Percentiles rank a stretch among this genome's conserved stretches.
phyloP scores from a whole-genome alignment of 2,329 filamentous ascomycete species.

The Aspergillus fumigatiaffinis region DNA sequence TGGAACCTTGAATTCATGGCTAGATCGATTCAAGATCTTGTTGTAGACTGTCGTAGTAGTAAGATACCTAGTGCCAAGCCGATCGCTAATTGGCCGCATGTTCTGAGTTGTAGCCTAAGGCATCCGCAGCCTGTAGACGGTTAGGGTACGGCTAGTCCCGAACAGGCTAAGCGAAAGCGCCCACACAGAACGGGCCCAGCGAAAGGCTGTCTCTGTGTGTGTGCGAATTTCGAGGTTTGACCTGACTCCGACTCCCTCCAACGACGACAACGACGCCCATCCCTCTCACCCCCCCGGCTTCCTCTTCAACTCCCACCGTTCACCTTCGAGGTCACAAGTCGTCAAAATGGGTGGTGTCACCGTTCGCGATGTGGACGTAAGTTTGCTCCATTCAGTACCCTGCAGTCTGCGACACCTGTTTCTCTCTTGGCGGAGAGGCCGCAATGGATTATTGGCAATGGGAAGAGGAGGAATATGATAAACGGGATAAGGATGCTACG shows the following conservation, averaged over 20 bases:
- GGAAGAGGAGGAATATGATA: constrained; percentile 4
- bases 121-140: constrained; percentile 1
- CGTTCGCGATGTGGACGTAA: constrained; percentile 64
- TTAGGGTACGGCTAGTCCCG: constrained; percentile 40
- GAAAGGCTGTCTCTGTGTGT: constrained; percentile 23
- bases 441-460: constrained; percentile 11
- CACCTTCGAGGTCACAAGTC: constrained; percentile 31
- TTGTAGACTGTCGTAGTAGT: background rate
- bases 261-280: constrained; percentile 39
- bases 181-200: constrained; percentile 34
- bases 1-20: no score
- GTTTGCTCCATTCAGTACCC: constrained; percentile 25
- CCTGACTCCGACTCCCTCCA: constrained; percentile 24
- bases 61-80: background rate
- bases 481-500: background rate
- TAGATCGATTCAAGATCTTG: no score
- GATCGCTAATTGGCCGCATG: background rate
- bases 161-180: constrained; percentile 40
- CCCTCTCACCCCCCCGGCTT: constrained; percentile 29
- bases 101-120: constrained; percentile 12
- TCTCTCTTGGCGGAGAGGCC: constrained; percentile 3
- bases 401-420: constrained; percentile 10
- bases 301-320: constrained; percentile 28
- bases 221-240: constrained; percentile 35
- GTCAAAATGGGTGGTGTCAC: constrained; percentile 64